Conservation (phyloP, 495 filamentous ascomycete genomes). For the Chaetomium tenue region DNA sequence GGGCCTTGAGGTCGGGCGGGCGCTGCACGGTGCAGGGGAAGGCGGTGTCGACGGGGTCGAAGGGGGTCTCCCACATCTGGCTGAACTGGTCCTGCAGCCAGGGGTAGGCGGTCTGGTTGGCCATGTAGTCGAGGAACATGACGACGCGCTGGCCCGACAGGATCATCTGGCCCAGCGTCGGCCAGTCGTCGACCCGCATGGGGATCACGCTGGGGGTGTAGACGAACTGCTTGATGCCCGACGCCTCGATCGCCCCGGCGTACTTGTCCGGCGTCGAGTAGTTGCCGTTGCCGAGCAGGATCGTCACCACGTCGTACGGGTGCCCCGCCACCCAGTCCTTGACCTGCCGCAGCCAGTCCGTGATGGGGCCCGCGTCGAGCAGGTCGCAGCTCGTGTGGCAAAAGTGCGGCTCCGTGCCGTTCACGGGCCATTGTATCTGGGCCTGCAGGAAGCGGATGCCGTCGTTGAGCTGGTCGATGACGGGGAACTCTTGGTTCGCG, state of each 20-base stretch:
- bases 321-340: conserved; percentile 69
- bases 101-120: conserved; percentile 72
- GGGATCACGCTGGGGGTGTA: conserved; percentile 68
- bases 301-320: conserved; percentile 88
- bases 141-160: conserved; percentile 53
- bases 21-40: conserved; percentile 72
- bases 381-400: conserved; percentile 76
- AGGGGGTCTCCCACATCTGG: conserved; percentile 75
- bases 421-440: conserved; percentile 57
- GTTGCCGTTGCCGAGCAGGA: conserved; percentile 83
- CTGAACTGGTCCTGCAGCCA: conserved; percentile 74
- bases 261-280: conserved; percentile 49
- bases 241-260: conserved; percentile 55
- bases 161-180: conserved; percentile 78
- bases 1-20: conserved; percentile 57
- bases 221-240: conserved; percentile 65
- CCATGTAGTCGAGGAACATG: conserved; percentile 72
- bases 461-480: conserved; percentile 76
- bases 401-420: conserved; percentile 56
- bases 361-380: conserved; percentile 73
- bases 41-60: conserved; percentile 59
- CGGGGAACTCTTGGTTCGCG: conserved; percentile 70
- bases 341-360: conserved; percentile 68
- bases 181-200: conserved; percentile 77
- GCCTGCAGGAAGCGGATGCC: conserved; percentile 90